Conservation (phyloP, 179 eudicot species). For the Spinacia oleracea region DNA sequence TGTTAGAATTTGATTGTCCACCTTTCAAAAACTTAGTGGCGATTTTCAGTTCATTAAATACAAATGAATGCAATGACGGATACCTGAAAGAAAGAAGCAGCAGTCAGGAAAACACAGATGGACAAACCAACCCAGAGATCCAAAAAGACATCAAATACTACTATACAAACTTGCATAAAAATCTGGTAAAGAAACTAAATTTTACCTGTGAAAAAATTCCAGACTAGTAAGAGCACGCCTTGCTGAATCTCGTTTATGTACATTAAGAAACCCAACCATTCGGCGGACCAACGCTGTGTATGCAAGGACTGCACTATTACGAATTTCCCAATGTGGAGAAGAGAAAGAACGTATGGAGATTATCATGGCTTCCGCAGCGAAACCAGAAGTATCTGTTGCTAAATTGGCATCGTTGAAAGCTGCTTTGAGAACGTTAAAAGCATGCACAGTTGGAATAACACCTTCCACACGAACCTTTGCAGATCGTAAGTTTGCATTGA, state of each 20-base stretch:
- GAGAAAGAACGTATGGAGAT: conserved; percentile 80
- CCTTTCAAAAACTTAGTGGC: conserved; percentile 69
- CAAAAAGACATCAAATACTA: neutral
- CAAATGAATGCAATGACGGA: conserved; percentile 80
- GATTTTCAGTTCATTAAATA: conserved; percentile 62
- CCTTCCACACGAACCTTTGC: conserved; percentile 92
- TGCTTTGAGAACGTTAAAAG: conserved; percentile 88
- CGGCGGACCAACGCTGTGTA: conserved; percentile 98
- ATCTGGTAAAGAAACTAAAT: neutral
- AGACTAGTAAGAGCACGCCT: conserved; percentile 87
- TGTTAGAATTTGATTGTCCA: conserved; percentile 51
- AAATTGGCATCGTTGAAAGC: conserved; percentile 93
- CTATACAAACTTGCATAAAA: neutral
- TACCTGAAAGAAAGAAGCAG: conserved; percentile 47
- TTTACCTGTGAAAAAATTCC: conserved; percentile 94
- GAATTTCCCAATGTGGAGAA: conserved; percentile 93
- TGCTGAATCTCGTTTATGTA: conserved; percentile 86
- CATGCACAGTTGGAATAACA: conserved; percentile 95
- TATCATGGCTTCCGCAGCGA: conserved; percentile 91
- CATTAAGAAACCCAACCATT: conserved; percentile 95
- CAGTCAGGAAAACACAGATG: neutral
- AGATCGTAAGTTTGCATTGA: conserved; percentile 35
- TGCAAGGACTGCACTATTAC: conserved; percentile 94
- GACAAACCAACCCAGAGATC: neutral
- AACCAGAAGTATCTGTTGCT: conserved; percentile 94